phyloP scores from a whole-genome alignment of 78 protist genomes.

The Dictyostelium purpureum region DNA sequence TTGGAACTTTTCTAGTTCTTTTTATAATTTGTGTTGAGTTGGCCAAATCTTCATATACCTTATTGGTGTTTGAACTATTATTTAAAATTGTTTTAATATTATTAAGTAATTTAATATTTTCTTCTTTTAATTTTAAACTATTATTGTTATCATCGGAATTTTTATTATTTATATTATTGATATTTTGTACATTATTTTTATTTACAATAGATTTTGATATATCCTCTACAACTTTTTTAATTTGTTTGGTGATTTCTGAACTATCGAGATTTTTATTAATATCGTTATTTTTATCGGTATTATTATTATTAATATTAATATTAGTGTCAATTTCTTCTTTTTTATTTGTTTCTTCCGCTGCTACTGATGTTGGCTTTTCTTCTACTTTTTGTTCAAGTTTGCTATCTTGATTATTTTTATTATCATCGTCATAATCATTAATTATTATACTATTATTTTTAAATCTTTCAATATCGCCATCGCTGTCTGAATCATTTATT shows the following conservation, averaged over 20 bases:
- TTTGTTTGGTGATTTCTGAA: too few species aligned
- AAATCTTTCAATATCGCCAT: not conserved
- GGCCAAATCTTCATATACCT: too few species aligned
- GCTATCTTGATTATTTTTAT: not conserved
- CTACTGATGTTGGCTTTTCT: too few species aligned
- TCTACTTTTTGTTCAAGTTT: not conserved
- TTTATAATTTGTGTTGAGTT: not conserved
- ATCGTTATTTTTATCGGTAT: not conserved
- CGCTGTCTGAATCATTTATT: not conserved
- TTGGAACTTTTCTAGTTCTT: not conserved
- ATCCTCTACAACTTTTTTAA: not conserved
- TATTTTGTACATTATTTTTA: slow-evolving; percentile 5
- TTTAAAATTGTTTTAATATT: not conserved
- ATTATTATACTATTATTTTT: not conserved
- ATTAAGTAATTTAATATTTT: not conserved
- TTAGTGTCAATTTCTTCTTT: not conserved
- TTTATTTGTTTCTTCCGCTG: too few species aligned
- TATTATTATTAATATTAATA: not conserved
- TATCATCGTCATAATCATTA: not conserved
- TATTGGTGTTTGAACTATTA: not conserved
- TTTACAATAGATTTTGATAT: not conserved
- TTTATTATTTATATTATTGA: not conserved
- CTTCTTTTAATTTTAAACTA: not conserved
- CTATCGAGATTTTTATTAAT: not conserved
- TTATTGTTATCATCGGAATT: not conserved